Base-by-base conservation (phyloP, 495 filamentous ascomycete species). In the Penicillium waksmanii region DNA sequence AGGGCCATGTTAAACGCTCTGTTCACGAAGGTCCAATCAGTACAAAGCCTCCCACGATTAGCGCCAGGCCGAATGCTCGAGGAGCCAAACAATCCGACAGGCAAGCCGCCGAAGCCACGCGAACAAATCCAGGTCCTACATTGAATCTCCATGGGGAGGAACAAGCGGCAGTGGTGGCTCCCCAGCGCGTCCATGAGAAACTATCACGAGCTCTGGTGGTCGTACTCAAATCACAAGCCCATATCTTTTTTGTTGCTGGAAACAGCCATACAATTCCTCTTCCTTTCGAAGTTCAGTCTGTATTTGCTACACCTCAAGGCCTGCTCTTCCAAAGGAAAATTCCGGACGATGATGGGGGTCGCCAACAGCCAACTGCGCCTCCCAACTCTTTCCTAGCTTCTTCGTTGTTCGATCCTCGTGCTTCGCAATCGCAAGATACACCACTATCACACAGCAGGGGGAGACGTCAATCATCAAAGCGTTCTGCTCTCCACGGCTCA, bases 281-380 rank as follows among this genome's bases (percentile, higher is more conserved):
- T 58, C 93, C 95, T 13, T 98, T 99, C 65, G 92, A 97, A 72
- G 89, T 97, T 36, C 91, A 97, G 66, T 85, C 83, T 50, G 92
- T 91, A 10, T 90, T 93, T 74, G 87, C 93, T 13, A 89, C 92
- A 18, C 87, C 91, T 6, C 78, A 84, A 18, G 95, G 95, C 10
- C 77, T 97, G 33, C 80, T 99, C 18, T 84, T 99, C 56, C 93
- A 97, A 67, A 77, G 93, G 40, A 96, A 89, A 61, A 71, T 82
- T 3, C 74, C 58, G 11, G 72, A 75, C n/a, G 70, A 77, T 34
- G 38, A 50, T 57, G 43, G 49, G 34, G 51, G 33, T 25, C 56
- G 49, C 18, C 61, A 72, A 64, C 44, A 68, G 59, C 62, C 62
- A 72, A 55, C 73, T 40, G 84, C 75, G 6, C 91, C 93, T 42